phyloP scores from a whole-genome alignment of 129 eudicot species.

The Centrapalus pauciflorus region DNA sequence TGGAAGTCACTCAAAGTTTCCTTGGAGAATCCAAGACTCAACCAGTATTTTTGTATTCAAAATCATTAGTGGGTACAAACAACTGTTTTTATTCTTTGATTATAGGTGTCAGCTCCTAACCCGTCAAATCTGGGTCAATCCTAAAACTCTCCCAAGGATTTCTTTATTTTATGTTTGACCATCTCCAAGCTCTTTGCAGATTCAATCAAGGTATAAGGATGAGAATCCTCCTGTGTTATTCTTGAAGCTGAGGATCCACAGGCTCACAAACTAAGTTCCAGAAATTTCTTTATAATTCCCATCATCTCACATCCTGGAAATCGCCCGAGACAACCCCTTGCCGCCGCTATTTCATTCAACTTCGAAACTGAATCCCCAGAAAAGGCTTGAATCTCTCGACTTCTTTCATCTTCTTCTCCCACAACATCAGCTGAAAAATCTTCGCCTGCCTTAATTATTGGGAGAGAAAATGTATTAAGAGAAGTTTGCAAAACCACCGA shows the following conservation, averaged over 20 bases:
- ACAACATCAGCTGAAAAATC: conserved; percentile 28
- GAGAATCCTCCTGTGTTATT: no score
- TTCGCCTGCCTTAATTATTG: conserved; percentile 56
- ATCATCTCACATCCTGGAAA: conserved; percentile 95
- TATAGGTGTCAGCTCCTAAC: no score
- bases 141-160: no score
- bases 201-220: no score
- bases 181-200: no score
- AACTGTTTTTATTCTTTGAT: no score
- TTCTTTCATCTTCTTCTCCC: conserved; percentile 16
- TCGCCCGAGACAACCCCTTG: conserved; percentile 87
- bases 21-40: no score
- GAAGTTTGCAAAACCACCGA: conserved; percentile 44
- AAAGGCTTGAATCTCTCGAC: conserved; percentile 28
- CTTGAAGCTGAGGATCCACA: not conserved
- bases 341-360: conserved; percentile 72
- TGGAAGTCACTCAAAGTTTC: no score
- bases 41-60: no score
- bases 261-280: conserved; percentile 30
- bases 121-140: no score
- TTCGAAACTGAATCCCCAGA: conserved; percentile 63
- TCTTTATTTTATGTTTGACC: no score
- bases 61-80: no score
- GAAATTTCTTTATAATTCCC: conserved; percentile 71
- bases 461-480: conserved; percentile 78